Conservation (phyloP, 2,329 filamentous ascomycete species). For the Nemania sp. region DNA sequence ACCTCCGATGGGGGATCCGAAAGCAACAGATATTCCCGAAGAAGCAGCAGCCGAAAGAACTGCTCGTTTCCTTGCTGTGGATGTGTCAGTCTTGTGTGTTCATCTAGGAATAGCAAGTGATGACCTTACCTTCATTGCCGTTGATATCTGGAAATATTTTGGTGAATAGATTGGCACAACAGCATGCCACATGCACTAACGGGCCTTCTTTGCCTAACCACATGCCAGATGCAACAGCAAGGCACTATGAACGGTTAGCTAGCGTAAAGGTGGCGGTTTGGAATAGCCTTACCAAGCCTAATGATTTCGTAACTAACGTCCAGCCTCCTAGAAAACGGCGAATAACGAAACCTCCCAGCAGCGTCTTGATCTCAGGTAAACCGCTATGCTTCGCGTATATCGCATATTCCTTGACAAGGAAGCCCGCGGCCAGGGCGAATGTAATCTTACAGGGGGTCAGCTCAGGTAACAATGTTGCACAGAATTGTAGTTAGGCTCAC, state of each 20-base stretch:
- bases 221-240: slow-evolving; percentile 92
- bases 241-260: slow-evolving; percentile 68
- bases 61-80: slow-evolving; percentile 86
- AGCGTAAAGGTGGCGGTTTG: not conserved
- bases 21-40: slow-evolving; percentile 94
- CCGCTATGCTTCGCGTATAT: slow-evolving; percentile 93
- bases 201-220: slow-evolving; percentile 98
- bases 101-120: not conserved
- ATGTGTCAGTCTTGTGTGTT: slow-evolving; percentile 3
- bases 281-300: slow-evolving; percentile 76
- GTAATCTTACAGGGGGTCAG: slow-evolving; percentile 65
- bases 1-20: slow-evolving; percentile 87
- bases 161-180: slow-evolving; percentile 94
- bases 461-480: not conserved
- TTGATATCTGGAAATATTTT: slow-evolving; percentile 86
- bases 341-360: slow-evolving; percentile 94
- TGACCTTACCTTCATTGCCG: slow-evolving; percentile 79
- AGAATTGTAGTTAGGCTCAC: slow-evolving; percentile 64
- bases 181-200: slow-evolving; percentile 95
- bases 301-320: slow-evolving; percentile 89
- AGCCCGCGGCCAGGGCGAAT: slow-evolving; percentile 81
- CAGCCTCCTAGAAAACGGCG: slow-evolving; percentile 85
- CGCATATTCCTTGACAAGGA: slow-evolving; percentile 86
- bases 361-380: slow-evolving; percentile 97
- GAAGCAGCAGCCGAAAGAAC: slow-evolving; percentile 91